Base-by-base conservation (phyloP, 176 grass and related monocot species). In the Aegilops sharonensis region DNA sequence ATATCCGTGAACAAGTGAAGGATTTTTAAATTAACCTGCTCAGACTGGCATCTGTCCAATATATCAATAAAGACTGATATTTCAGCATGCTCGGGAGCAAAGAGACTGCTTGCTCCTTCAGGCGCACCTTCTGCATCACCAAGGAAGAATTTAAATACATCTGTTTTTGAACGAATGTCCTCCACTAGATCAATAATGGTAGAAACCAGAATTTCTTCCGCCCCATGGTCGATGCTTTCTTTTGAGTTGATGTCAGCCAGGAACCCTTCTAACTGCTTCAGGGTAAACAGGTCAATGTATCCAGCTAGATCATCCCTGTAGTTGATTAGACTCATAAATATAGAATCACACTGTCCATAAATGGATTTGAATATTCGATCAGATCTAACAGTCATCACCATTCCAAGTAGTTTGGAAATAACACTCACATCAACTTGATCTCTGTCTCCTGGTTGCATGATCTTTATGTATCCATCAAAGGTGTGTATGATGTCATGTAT, bases 211-310 rank as follows among this genome's bases (percentile, higher is more conserved):
- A 94, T 72, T 85, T 98, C 96, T 89, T 87, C 83, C 39, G 89
- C 50, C 77, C 34, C 86, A 83, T 61, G 75, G 69, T 87, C 70
- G 21, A 94, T 69, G 63, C 67, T 79, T 30, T 88, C 84, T 72
- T 83, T 81, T 6, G 62, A 90, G 90, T 83, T 98, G 48, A 89
- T 85, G 74, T 64, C 80, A 66, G 78, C 82, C 68, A 98, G 85
- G 86, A 94, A 92, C 62, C 89, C 86, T 90, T 94, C 96, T 57
- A 98, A 83, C 68, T 95, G 96, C 82, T 95, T 98, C 84, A 98
- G 79, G 75, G 78, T 42, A 92, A 94, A 95, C 35, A 98, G 48
- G 66, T 90, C 92, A 47, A 70, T 83, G 69, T 95, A 98, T 67
- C 81, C 94, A 78, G 77, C 83, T 31, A 97, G 77, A 86, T 95